These are phyloP conservation scores for Aphanomyces invadans DNA, from an alignment of 352 stramenopile genomes.

Conservation along the genomic window DNA sequence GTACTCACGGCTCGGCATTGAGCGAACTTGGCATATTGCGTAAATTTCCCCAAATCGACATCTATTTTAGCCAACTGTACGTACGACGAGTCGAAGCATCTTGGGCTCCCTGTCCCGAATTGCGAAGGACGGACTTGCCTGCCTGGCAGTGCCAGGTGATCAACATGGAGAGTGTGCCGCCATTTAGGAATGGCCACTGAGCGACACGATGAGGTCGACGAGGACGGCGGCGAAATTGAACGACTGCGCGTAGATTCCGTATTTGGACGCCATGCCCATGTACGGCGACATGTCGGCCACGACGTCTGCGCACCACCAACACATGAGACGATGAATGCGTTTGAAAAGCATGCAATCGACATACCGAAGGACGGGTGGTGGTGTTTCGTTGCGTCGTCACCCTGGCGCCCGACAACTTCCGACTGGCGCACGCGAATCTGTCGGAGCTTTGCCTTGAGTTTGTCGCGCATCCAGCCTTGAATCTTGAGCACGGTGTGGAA, in stretches of 20 bases:
- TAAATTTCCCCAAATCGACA: no score
- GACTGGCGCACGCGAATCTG: conserved; percentile 43
- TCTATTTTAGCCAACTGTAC: no score
- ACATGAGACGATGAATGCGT: neutral
- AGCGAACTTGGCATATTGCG: no score
- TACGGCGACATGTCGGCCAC: conserved; percentile 58
- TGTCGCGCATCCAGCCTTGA: conserved; percentile 52
- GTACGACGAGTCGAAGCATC: no score
- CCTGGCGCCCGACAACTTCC: conserved; percentile 28
- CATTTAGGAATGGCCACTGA: neutral
- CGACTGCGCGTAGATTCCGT: conserved; percentile 39
- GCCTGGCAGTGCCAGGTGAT: no score
- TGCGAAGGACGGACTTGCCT: no score
- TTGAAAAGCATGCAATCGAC: conserved; percentile 27
- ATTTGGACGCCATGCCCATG: conserved; percentile 32
- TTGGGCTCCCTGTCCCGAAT: no score
- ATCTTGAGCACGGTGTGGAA: conserved; percentile 67
- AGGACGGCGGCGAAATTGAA: conserved; percentile 67
- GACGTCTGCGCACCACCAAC: conserved; percentile 36
- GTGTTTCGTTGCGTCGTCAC: neutral
- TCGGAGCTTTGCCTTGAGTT: conserved; percentile 41
- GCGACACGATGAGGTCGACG: conserved; percentile 41
- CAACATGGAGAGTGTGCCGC: no score
- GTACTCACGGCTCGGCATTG: no score
- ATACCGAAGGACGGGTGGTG: neutral